These are phyloP conservation scores for Apiotrichum montevideense DNA, from an alignment of 1,284 basidiomycete genomes.

Conservation along the genomic window DNA sequence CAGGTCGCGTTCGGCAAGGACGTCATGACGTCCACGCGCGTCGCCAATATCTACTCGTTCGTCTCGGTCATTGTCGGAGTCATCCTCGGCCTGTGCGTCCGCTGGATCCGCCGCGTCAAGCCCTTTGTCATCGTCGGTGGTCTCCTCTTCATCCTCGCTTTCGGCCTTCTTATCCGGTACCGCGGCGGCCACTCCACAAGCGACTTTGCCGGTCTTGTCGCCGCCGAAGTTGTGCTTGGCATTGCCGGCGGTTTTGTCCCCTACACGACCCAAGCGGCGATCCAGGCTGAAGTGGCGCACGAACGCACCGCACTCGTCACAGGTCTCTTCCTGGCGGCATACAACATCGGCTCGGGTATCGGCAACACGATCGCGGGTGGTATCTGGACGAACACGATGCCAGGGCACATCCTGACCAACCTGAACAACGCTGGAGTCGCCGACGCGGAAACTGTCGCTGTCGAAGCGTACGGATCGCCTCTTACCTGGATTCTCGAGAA, in stretches of 20 bases:
- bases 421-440: constrained; percentile 2
- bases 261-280: constrained; percentile 45
- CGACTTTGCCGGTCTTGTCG: constrained; percentile 41
- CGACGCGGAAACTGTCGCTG: constrained; percentile 4
- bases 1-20: constrained; percentile 45
- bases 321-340: constrained; percentile 44
- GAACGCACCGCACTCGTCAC: constrained; percentile 46
- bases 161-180: constrained; percentile 48
- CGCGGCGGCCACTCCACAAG: constrained; percentile 35
- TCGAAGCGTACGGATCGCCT: constrained; percentile 30
- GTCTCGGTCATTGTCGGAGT: constrained; percentile 43
- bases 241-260: constrained; percentile 45
- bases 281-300: constrained; percentile 46
- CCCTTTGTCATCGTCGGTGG: constrained; percentile 43
- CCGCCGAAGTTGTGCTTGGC: constrained; percentile 47
- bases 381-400: constrained; percentile 40
- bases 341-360: constrained; percentile 41
- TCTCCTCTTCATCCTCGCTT: constrained; percentile 31
- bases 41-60: constrained; percentile 47
- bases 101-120: constrained; percentile 44
- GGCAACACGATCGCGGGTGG: constrained; percentile 46
- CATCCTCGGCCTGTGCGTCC: constrained; percentile 40
- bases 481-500: constrained; percentile 31
- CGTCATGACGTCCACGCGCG: constrained; percentile 41
- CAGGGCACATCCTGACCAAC: constrained; percentile 14